Base-by-base conservation (phyloP, 768 basidiomycete genomes). In the Naganishia vaughanmartiniae region DNA sequence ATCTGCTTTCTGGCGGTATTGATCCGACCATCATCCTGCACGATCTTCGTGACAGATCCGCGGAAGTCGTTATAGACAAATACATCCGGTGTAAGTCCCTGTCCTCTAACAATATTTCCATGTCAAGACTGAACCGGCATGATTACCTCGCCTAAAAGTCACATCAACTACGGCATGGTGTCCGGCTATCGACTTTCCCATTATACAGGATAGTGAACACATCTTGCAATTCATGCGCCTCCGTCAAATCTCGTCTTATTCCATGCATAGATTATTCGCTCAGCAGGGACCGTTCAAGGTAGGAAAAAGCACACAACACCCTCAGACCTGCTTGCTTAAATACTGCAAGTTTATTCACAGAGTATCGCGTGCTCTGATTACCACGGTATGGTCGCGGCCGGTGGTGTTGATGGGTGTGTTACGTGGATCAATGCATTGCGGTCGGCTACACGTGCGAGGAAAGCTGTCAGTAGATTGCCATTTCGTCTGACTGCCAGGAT, bases 381-480 rank as follows among this genome's bases (percentile, higher is more conserved):
- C 76, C 95, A 97, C 75, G 89, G 92, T 6, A 91, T 93, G 78
- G 81, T 95, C 4, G 90, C 89, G 0, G 86, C 89, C 17, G 90
- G 89, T 7, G 88, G 89, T 7, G 87, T 91, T 0, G 95, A 98
- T 81, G 95, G 95, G 0, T 84, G 87, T 0, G 73, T 78, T 26
- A 54, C 69, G 2, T 14, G 82, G 5, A 33, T 66, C 15, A 79
- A 79, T 70, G 12, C 65, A 60, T 60, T 75, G 39, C 19, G n/a
- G 10, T 74, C 73, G 5, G 73, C 69, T 24, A 67, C 69, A 31
- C 63, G 75, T 24, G 51, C 54, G 11, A 54, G 73, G 45, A 75
- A 71, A 42, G 76, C 36, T 26, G 75, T 72, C n/a, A 26, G 24
- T 48, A 17, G 3, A 85, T 54, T 82, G 91, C 36, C 84, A 87